Conservation (phyloP, 495 filamentous ascomycete species). For the Tuber magnatum region DNA sequence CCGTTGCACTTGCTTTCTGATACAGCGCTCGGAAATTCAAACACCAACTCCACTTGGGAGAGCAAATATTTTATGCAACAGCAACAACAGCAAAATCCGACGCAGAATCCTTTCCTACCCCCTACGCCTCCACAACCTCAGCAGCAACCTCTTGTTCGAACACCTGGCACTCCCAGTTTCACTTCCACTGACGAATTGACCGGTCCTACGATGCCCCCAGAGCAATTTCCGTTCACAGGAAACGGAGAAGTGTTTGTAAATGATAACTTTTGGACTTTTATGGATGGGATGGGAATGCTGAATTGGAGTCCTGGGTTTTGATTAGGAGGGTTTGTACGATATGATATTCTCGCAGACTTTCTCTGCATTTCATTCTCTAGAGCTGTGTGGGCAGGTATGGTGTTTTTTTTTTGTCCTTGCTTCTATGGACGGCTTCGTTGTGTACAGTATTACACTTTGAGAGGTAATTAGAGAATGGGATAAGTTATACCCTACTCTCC, state of each 20-base stretch:
- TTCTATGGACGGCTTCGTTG: not conserved
- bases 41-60: too few relatives aligned
- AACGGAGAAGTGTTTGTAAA: conserved; percentile 31
- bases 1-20: too few relatives aligned
- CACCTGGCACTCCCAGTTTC: not conserved
- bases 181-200: not conserved
- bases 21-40: too few relatives aligned
- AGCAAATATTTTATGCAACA: not conserved
- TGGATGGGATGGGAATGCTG: conserved; percentile 15
- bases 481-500: not conserved
- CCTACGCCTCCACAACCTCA: not conserved
- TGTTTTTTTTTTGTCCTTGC: not conserved
- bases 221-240: conserved; percentile 21
- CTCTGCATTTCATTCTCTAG: not conserved
- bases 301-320: not conserved
- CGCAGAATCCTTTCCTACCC: not conserved
- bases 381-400: not conserved
- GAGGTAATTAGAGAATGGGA: not conserved
- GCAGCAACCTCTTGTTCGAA: not conserved
- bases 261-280: conserved; percentile 32
- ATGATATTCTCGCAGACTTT: not conserved
- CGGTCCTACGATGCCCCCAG: not conserved
- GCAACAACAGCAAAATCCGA: not conserved
- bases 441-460: not conserved
- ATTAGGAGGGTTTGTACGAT: not conserved